Percentiles rank a stretch among this genome's conserved stretches.
Evolutionary conservation across 2,329 filamentous ascomycete genomes (phyloP).

Genomic region (Claviceps monticola): DNA sequence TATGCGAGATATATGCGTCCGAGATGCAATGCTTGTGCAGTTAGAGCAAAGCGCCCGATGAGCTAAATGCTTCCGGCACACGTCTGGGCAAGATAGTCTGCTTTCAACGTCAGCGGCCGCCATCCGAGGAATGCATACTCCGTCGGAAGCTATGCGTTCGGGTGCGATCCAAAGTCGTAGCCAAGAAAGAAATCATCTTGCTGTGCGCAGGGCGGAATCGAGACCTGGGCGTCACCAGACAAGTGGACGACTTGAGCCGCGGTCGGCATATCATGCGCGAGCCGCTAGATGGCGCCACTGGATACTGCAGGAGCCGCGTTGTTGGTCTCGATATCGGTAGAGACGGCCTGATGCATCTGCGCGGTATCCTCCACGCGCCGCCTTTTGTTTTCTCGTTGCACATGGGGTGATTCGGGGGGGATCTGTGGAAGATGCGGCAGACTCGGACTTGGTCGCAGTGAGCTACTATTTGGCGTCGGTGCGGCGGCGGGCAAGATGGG

Average conservation of each 20-base stretch:
- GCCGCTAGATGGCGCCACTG: conserved; percentile 5
- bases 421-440: not conserved
- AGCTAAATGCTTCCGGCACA: no score
- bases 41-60: no score
- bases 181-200: not conserved
- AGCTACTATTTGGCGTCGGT: not conserved
- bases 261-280: conserved; percentile 1
- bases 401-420: not conserved
- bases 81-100: no score
- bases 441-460: not conserved
- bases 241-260: not conserved
- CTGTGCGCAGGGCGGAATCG: not conserved
- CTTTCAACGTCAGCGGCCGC: no score
- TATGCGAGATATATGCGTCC: no score
- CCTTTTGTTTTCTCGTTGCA: conserved; percentile 2
- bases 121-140: no score
- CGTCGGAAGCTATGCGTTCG: not conserved
- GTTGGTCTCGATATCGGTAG: not conserved
- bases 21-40: no score
- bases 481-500: conserved; percentile 8
- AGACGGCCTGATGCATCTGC: not conserved
- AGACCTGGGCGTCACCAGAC: not conserved
- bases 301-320: not conserved
- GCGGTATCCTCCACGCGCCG: not conserved
- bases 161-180: not conserved